A percentile compares a stretch with the other conserved stretches of the same genome.
These are phyloP conservation scores for Pseudogymnoascus sp. DNA, from an alignment of 2,329 filamentous ascomycete genomes.

Conservation along the genomic window DNA sequence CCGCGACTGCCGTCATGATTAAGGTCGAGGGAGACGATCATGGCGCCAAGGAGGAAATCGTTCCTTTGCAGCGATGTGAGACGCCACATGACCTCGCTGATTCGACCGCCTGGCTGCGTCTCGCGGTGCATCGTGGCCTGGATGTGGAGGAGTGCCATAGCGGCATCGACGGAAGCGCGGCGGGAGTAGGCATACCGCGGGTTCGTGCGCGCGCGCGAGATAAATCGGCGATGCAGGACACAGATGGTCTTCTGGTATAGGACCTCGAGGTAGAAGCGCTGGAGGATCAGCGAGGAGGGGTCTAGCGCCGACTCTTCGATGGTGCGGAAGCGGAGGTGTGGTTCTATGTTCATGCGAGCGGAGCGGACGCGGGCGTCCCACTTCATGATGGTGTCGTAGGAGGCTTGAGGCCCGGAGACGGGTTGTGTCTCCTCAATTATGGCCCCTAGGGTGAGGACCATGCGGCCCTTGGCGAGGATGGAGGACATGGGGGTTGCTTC, in stretches of 20 bases:
- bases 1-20: constrained; percentile 54
- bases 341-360: constrained; percentile 61
- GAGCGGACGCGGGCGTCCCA: constrained; percentile 55
- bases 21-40: constrained; percentile 75
- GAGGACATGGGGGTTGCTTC: constrained; percentile 73
- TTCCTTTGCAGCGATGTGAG: constrained; percentile 65
- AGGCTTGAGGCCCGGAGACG: constrained; percentile 43
- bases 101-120: constrained; percentile 60
- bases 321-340: constrained; percentile 67
- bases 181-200: constrained; percentile 77
- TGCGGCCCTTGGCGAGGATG: constrained; percentile 65
- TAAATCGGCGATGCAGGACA: constrained; percentile 80
- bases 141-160: constrained; percentile 71
- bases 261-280: constrained; percentile 75
- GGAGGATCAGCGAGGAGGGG: constrained; percentile 76
- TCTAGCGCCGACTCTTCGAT: constrained; percentile 69
- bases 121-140: constrained; percentile 70
- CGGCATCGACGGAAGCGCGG: constrained; percentile 76
- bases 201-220: constrained; percentile 69
- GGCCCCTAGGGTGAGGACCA: constrained; percentile 61
- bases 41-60: constrained; percentile 80
- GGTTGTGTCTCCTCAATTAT: constrained; percentile 60
- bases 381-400: constrained; percentile 58
- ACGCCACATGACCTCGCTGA: constrained; percentile 70
- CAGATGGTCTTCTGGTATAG: constrained; percentile 85